Base-by-base conservation (phyloP, 352 stramenopile genomes). In the Halophytophthora polymorphica region DNA sequence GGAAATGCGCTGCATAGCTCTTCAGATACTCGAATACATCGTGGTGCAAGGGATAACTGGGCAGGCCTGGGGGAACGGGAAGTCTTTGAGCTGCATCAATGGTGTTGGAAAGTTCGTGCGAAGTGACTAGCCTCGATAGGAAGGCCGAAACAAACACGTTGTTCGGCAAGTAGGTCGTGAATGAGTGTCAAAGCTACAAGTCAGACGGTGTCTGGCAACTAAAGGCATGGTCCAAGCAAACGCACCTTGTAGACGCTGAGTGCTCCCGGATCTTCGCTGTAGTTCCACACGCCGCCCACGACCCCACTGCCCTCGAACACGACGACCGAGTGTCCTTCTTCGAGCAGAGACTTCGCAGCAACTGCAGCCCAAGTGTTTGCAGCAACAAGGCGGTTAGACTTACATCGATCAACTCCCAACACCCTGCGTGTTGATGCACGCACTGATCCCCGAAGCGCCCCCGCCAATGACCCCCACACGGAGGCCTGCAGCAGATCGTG, bases 21-120 rank as follows among this genome's bases (percentile, higher is more conserved):
- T 81, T 63, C 12, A 86, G 66, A 42, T 86, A 86, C 44, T 53
- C 17, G 28, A 86, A 61, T 45, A 86, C 72, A 10, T 69, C 64
- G 12, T 48, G 34, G 40, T 86, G 74, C 8, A 66, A 68, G 12
- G 69, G 62, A 54, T 76, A 86, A 37, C 56, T 73, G 3, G 55
- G 69, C 31, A 59, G 23, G 6, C 52, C 51, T 0, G 56, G 18
- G 4, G 64, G 38, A 81, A 83, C 10, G 71, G 38, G 35, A 79
- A 79, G 33, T 61, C 74, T 22, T 66, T 61, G 29, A 86, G 55
- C 53, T 86, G 74, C 74, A 86, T 86, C 48, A 83, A 66, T 13
- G 66, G 48, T 6, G 74, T 86, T 18, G 74, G 74, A 18, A 86
- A 46, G 55, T 86, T 86, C 17, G 74, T 86, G 31, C 64, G 74